Percentiles rank a stretch among this genome's conserved stretches.
phyloP scores from a whole-genome alignment of 371 early-diverging fungal species.

The Mucor saturninus region DNA sequence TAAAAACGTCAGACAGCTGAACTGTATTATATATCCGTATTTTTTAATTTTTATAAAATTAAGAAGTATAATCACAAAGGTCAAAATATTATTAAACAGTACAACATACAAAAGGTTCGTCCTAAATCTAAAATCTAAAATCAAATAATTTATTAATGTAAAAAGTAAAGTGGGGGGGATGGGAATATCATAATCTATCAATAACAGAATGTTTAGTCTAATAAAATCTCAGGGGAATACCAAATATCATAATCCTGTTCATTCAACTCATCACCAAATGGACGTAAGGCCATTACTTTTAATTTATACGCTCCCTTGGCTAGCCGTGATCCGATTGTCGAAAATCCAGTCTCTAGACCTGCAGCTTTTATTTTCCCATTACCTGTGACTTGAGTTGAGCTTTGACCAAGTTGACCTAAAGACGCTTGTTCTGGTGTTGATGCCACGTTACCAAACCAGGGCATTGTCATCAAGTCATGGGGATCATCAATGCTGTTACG shows the following conservation, averaged over 20 bases:
- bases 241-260: constrained; percentile 44
- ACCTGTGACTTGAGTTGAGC: not conserved
- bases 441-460: constrained; percentile 44
- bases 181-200: too few species aligned
- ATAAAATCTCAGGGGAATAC: constrained; percentile 30
- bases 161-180: too few species aligned
- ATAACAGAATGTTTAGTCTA: too few species aligned
- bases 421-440: constrained; percentile 30
- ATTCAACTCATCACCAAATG: constrained; percentile 35
- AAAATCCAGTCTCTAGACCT: not conserved
- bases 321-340: constrained; percentile 23
- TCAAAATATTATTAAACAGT: too few species aligned
- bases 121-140: too few species aligned
- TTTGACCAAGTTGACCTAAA: not conserved
- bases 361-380: not conserved
- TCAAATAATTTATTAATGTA: too few species aligned
- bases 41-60: too few species aligned
- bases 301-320: constrained; percentile 33
- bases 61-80: too few species aligned
- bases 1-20: too few species aligned
- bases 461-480: constrained; percentile 28
- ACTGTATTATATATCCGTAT: too few species aligned
- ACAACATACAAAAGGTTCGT: too few species aligned
- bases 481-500: constrained; percentile 32
- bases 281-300: constrained; percentile 39